phyloP scores from a whole-genome alignment of 169 alveolate species.

The Plasmodium coatneyi region DNA sequence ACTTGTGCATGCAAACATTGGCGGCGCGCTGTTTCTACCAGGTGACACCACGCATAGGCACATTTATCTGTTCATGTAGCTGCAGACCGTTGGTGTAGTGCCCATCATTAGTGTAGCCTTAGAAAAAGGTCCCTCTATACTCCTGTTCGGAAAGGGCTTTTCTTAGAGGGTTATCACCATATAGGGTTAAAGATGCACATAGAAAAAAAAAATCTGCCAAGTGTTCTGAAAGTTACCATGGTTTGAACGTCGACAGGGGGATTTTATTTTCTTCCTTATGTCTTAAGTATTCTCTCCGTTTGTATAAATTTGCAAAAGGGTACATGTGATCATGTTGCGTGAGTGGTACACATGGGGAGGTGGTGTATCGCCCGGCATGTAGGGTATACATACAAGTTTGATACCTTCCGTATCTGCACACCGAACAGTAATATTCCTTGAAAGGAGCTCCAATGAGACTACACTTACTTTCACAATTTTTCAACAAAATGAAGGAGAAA shows the following conservation, averaged over 20 bases:
- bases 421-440: not conserved
- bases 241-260: not conserved
- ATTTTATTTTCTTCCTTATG: not conserved
- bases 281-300: not conserved
- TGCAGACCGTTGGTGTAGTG: not conserved
- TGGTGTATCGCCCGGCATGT: not conserved
- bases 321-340: not conserved
- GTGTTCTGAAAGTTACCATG: not conserved
- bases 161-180: not conserved
- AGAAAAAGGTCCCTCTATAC: not conserved
- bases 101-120: not conserved
- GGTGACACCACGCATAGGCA: not conserved
- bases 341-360: not conserved
- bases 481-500: not conserved
- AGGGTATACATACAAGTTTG: not conserved
- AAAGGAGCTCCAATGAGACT: not conserved
- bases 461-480: not conserved
- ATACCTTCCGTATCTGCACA: not conserved
- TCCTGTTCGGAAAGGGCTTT: not conserved
- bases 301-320: not conserved
- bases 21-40: not conserved
- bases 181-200: not conserved
- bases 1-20: not conserved
- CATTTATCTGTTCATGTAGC: not conserved
- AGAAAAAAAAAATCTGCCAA: not conserved